Conservation (phyloP, 495 filamentous ascomycete species). For the Hypoxylon subgilvum region DNA sequence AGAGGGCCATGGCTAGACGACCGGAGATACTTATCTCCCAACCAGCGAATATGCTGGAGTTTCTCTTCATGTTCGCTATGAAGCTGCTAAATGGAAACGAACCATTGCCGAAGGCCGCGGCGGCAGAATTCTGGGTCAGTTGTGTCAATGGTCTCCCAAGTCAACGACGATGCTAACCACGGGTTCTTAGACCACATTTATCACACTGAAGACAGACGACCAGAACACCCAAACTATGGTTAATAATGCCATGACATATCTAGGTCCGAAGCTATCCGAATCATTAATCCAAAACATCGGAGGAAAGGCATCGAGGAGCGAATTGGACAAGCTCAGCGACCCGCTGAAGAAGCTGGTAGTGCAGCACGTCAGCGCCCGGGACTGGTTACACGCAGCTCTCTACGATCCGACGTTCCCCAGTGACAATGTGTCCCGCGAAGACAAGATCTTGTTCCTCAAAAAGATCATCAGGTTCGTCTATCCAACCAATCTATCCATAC, state of each 20-base stretch:
- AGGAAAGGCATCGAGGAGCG: conserved; percentile 75
- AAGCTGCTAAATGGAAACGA: conserved; percentile 74
- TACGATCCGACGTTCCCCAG: conserved; percentile 62
- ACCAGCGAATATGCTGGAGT: conserved; percentile 60
- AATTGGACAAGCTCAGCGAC: conserved; percentile 76
- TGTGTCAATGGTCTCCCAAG: conserved; percentile 23
- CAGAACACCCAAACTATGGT: conserved; percentile 53
- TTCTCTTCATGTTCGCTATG: conserved; percentile 79
- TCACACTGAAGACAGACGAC: conserved; percentile 49
- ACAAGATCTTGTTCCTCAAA: conserved; percentile 67
- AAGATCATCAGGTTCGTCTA: conserved; percentile 60
- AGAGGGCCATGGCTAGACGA: conserved; percentile 73
- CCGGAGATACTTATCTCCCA: conserved; percentile 61
- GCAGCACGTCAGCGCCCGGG: conserved; percentile 63
- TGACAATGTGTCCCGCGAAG: conserved; percentile 63
- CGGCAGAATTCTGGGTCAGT: conserved; percentile 80
- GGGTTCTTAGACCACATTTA: conserved; percentile 52
- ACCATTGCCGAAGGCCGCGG: conserved; percentile 78
- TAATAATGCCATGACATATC: conserved; percentile 59
- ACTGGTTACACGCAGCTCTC: conserved; percentile 67
- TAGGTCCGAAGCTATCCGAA: conserved; percentile 65
- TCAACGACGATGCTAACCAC: conserved; percentile 32
- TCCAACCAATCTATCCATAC: neutral
- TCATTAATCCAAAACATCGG: conserved; percentile 71
- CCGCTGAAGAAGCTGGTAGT: conserved; percentile 78